These are phyloP conservation scores for Starmerella lactis-condensi DNA, from an alignment of 805 yeast species.

Conservation along the genomic window DNA sequence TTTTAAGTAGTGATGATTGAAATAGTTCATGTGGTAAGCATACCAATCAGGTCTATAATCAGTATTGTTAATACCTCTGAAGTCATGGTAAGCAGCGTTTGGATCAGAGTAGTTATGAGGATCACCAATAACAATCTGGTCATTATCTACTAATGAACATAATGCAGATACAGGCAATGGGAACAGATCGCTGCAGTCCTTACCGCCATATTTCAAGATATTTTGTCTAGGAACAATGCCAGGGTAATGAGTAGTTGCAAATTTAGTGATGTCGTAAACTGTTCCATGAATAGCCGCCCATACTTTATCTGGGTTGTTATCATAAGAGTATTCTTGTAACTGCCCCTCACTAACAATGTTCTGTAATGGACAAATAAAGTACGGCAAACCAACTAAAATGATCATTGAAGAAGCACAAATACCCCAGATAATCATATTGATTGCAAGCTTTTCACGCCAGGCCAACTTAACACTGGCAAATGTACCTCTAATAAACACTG, in stretches of 20 bases:
- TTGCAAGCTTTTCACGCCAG: constrained; percentile 29
- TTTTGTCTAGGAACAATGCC: constrained; percentile 22
- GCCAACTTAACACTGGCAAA: constrained; percentile 25
- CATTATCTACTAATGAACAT: constrained; percentile 22
- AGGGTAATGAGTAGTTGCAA: constrained; percentile 26
- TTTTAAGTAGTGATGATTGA: constrained; percentile 23
- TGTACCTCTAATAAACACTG: constrained; percentile 20
- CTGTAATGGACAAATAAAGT: constrained; percentile 26
- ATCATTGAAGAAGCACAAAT: constrained; percentile 21
- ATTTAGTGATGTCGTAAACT: constrained; percentile 25
- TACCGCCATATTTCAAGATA: constrained; percentile 25
- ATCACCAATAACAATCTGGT: constrained; percentile 19
- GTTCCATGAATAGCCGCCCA: constrained; percentile 25
- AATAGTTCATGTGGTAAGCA: constrained; percentile 22
- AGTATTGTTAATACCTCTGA: constrained; percentile 23
- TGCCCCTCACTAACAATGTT: constrained; percentile 23
- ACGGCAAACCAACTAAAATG: constrained; percentile 25
- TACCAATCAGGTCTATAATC: constrained; percentile 30
- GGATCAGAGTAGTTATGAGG: constrained; percentile 24
- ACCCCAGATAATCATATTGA: constrained; percentile 27
- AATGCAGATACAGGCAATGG: constrained; percentile 27
- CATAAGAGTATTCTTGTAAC: constrained; percentile 19
- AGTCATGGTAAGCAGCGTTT: constrained; percentile 27
- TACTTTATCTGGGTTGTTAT: constrained; percentile 20
- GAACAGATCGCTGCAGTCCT: constrained; percentile 22